phyloP scores from a whole-genome alignment of 1,284 basidiomycete species.

The Pholiota adiposa region DNA sequence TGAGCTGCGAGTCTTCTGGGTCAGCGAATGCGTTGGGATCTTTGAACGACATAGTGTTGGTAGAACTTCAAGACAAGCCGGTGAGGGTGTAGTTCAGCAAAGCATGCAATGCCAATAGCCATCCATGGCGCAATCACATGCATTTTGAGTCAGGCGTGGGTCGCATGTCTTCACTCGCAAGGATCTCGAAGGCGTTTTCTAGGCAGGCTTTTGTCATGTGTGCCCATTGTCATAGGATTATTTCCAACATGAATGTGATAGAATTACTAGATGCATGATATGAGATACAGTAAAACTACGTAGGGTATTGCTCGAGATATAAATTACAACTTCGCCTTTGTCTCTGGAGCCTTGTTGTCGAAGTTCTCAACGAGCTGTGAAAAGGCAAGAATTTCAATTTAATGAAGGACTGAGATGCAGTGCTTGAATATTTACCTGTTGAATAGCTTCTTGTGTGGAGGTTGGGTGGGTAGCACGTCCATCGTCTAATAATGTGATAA shows the following conservation, averaged over 20 bases:
- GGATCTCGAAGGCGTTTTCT: not conserved
- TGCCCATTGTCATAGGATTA: not conserved
- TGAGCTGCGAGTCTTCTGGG: constrained; percentile 84
- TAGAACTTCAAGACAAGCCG: not conserved
- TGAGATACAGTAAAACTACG: constrained; percentile 12
- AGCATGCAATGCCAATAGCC: not conserved
- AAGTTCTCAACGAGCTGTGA: constrained; percentile 80
- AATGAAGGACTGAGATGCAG: too few species aligned
- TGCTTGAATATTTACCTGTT: too few species aligned
- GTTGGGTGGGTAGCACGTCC: constrained; percentile 80
- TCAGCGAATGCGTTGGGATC: constrained; percentile 66
- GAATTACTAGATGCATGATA: constrained; percentile 15
- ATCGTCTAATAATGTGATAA: constrained; percentile 52
- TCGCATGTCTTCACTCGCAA: too few species aligned
- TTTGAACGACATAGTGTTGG: constrained; percentile 39
- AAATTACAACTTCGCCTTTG: constrained; percentile 55
- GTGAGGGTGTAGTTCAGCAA: not conserved
- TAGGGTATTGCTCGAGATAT: constrained; percentile 9
- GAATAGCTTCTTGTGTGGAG: constrained; percentile 73
- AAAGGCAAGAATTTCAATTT: too few species aligned
- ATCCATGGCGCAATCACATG: constrained; percentile 16
- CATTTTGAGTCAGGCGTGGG: not conserved
- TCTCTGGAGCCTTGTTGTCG: constrained; percentile 55
- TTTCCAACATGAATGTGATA: constrained; percentile 14
- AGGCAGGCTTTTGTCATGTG: not conserved